A percentile compares a stretch with the other conserved stretches of the same genome.
Conservation (phyloP, 2,329 filamentous ascomycete species). For the Escovopsis sp. region DNA sequence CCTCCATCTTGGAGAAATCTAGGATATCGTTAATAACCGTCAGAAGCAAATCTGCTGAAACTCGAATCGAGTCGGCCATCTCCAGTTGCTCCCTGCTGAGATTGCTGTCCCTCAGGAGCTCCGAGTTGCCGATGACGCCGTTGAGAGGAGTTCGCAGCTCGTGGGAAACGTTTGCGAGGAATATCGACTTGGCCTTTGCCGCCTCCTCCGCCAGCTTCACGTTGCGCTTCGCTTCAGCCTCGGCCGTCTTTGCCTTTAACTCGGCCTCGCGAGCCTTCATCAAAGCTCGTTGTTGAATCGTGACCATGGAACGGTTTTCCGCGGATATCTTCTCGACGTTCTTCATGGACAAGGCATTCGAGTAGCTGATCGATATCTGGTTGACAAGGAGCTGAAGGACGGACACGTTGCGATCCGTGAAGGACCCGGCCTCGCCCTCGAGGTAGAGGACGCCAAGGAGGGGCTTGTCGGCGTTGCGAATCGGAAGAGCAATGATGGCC, state of each 20-base stretch:
- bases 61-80: slow-evolving; percentile 74
- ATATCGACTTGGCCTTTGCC: slow-evolving; percentile 70
- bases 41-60: slow-evolving; percentile 73
- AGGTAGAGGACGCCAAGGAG: slow-evolving; percentile 63
- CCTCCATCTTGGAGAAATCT: slow-evolving; percentile 89
- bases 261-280: slow-evolving; percentile 59
- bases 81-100: slow-evolving; percentile 66
- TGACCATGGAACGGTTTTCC: slow-evolving; percentile 64
- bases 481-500: slow-evolving; percentile 67
- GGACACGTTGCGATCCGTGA: slow-evolving; percentile 58
- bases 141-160: slow-evolving; percentile 73
- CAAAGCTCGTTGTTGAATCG: slow-evolving; percentile 59
- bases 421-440: slow-evolving; percentile 59
- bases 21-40: slow-evolving; percentile 95
- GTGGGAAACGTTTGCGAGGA: slow-evolving; percentile 67
- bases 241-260: slow-evolving; percentile 60
- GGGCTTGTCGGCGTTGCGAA: slow-evolving; percentile 55
- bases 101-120: slow-evolving; percentile 62
- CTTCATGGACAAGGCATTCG: slow-evolving; percentile 52
- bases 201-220: slow-evolving; percentile 73
- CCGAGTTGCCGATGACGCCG: slow-evolving; percentile 78
- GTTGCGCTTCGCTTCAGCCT: slow-evolving; percentile 62
- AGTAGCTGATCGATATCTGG: slow-evolving; percentile 61
- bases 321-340: slow-evolving; percentile 64
- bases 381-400: slow-evolving; percentile 59